Evolutionary conservation across 208 protist genomes (phyloP).

Genomic region (Naegleria gruberi): DNA sequence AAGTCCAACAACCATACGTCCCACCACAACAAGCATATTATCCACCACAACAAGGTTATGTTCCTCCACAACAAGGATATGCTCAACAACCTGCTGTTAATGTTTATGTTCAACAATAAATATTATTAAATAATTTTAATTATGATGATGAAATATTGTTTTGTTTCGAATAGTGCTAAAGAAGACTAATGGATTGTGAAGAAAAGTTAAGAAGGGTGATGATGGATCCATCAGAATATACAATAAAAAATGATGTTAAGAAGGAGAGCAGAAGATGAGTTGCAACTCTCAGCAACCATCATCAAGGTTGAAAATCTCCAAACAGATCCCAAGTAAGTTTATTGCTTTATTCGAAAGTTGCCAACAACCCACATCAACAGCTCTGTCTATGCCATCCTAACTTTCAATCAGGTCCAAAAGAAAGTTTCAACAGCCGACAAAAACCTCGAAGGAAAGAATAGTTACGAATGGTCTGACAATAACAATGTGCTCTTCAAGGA

Average conservation of each 20-base stretch:
- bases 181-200: too few species aligned
- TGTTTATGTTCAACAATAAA: not conserved
- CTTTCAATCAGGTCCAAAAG: not conserved
- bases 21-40: not conserved
- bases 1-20: not conserved
- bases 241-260: not conserved
- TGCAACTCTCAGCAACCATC: not conserved
- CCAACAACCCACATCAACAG: not conserved
- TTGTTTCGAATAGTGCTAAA: too few species aligned
- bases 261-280: not conserved
- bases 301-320: not conserved
- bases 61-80: not conserved
- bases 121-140: not conserved
- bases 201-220: too few species aligned
- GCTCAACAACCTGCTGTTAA: not conserved
- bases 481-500: not conserved
- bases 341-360: not conserved
- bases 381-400: not conserved
- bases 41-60: not conserved
- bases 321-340: not conserved
- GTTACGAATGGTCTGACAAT: not conserved
- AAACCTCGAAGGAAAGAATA: not conserved
- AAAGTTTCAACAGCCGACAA: not conserved
- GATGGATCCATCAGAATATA: not conserved
- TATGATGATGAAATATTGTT: too few species aligned